Conservation (phyloP, 176 grass and related monocot genomes). For the Coix lacrymajobi region DNA sequence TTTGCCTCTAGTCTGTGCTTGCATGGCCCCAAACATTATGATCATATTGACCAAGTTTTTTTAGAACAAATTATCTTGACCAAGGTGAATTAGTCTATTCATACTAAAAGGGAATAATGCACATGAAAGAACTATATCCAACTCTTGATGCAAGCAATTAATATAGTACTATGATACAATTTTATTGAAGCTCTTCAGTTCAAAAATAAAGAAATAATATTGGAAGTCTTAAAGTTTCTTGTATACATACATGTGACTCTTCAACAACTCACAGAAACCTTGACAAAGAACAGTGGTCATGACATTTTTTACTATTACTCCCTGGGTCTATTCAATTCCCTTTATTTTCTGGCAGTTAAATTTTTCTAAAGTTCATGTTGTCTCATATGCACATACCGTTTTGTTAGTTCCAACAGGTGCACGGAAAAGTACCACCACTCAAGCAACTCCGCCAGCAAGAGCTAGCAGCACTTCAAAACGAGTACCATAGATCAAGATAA, state of each 20-base stretch:
- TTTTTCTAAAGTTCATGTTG: not conserved
- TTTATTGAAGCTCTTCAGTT: not conserved
- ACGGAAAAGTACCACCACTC: constrained; percentile 36
- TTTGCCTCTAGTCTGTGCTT: not conserved
- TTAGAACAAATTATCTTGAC: not conserved
- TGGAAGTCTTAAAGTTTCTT: not conserved
- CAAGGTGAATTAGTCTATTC: not conserved
- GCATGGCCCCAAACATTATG: not conserved
- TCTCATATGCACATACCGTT: not conserved
- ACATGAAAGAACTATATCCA: not conserved
- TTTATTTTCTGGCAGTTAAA: not conserved
- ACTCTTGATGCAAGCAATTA: not conserved
- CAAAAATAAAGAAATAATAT: not conserved
- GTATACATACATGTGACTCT: not conserved
- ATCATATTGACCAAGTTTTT: not conserved
- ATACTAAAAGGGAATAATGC: not conserved
- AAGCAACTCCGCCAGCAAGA: constrained; percentile 42
- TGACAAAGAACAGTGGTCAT: not conserved
- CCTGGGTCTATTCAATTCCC: not conserved
- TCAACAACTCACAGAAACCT: not conserved
- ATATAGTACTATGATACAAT: not conserved
- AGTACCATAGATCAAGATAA: constrained; percentile 36
- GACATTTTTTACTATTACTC: not conserved
- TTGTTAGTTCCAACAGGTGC: constrained; percentile 32
- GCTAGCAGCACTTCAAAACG: constrained; percentile 33